Base-by-base conservation (phyloP, 1,284 basidiomycete genomes). In the Exsudoporus floridanus region DNA sequence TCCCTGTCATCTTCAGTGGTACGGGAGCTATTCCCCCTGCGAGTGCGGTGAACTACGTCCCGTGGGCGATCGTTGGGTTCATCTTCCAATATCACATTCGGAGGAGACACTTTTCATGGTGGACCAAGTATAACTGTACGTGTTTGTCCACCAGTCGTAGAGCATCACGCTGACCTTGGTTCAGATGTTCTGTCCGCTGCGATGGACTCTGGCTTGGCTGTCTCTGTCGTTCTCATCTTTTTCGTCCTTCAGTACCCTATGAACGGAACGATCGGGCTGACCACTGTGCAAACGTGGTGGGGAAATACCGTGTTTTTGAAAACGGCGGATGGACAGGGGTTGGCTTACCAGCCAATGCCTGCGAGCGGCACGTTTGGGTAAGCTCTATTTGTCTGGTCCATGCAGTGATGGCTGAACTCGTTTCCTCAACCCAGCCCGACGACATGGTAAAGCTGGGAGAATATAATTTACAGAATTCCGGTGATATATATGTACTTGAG, bases 191-290 rank as follows among this genome's bases (percentile, higher is more conserved):
- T 80, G 10, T 81, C 80, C 2, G 78, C 78, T 3, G 78, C 79
- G 18, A 16, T 66, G 50, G 67, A 68, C 65, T 76, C 82, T 35
- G 83, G 83, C n/a, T 74, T 86, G 12, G 84, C 84, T 1, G 35
- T 66, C 8, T 63, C 85, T 27, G 70, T 77, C 14, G 72, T 77
- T 5, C 73, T 88, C 43, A 82, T 87, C 52, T 88, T 87, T 74
- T 89, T 88, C 75, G 70, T 69, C 50, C 71, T 90, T 40, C 81
- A 88, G 65, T 89, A 82, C 59, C 87, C 87, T 2, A 61, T 59
- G 55, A 77, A 85, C 54, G 83, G 82, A n/a, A 69, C 66, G 12
- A 86, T 89, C 58, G 85, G 86, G 23, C 23, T 58, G 30, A 68
- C 74, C 43, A 83, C 64, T 1, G 69, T 89, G 41, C 79, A 81